Conservation (phyloP, 345 rosid species). For the Syzygium aromaticum region DNA sequence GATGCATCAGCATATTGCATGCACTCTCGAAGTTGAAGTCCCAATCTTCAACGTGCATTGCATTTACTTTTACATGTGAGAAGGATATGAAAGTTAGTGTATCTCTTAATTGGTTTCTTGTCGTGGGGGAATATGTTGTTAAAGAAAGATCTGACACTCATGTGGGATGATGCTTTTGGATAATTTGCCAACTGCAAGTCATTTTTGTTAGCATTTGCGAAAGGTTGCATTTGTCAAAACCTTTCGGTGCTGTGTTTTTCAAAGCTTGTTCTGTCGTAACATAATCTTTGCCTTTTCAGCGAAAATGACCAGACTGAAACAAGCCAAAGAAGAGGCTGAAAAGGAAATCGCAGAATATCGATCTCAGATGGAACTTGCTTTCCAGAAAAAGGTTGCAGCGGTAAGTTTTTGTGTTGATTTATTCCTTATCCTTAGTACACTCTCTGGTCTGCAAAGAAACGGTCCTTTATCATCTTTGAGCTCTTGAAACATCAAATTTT, state of each 20-base stretch:
- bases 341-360: constrained; percentile 67
- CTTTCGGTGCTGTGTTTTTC: neutral
- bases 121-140: neutral
- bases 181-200: neutral
- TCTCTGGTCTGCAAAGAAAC: neutral
- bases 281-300: constrained; percentile 21
- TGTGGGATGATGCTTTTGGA: neutral
- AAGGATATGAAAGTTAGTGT: neutral
- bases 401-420: constrained; percentile 20
- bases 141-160: neutral
- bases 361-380: constrained; percentile 68
- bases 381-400: constrained; percentile 77
- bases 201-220: neutral
- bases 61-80: neutral
- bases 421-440: neutral
- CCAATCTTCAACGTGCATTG: neutral
- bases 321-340: constrained; percentile 97
- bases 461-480: neutral
- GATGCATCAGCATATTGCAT: neutral
- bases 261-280: neutral
- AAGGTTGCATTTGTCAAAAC: neutral
- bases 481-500: neutral
- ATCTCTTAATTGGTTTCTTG: neutral
- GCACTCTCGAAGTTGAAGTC: neutral
- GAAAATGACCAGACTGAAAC: constrained; percentile 74